These are phyloP conservation scores for Pichia sp. DNA, from an alignment of 1,139 yeast genomes.

Conservation along the genomic window DNA sequence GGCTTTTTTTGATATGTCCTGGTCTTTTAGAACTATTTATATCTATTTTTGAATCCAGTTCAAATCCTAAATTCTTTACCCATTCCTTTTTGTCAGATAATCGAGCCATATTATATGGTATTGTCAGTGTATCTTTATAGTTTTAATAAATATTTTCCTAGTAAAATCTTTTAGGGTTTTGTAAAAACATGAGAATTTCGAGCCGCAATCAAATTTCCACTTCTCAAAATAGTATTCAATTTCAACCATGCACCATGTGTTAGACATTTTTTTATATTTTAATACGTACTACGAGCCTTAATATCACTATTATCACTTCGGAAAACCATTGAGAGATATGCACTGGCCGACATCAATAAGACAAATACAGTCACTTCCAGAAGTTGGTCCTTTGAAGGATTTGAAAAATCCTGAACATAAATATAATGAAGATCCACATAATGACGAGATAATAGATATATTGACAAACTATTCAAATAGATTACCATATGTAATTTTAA, in stretches of 20 bases:
- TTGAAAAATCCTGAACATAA: constrained; percentile 13
- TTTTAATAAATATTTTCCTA: constrained; percentile 5
- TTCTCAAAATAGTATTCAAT: too few relatives aligned
- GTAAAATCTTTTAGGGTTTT: too few relatives aligned
- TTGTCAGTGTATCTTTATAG: constrained; percentile 12
- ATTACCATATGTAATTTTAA: constrained; percentile 30
- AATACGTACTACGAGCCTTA: too few relatives aligned
- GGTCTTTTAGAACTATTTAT: constrained; percentile 5
- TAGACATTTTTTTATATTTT: too few relatives aligned
- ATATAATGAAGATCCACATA: constrained; percentile 19
- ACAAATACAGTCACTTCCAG: constrained; percentile 23
- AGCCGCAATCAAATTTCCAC: neutral
- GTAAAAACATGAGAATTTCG: neutral
- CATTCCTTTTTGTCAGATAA: constrained; percentile 5
- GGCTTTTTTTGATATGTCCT: constrained; percentile 7
- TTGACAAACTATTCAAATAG: constrained; percentile 6
- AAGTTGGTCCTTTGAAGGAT: constrained; percentile 17
- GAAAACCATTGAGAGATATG: constrained; percentile 18
- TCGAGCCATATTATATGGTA: neutral
- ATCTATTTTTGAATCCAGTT: constrained; percentile 1
- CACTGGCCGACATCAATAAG: constrained; percentile 28
- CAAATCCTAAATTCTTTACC: constrained; percentile 3
- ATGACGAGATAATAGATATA: constrained; percentile 19
- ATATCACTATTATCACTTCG: neutral
- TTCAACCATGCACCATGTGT: too few relatives aligned